Evolutionary conservation across 2,329 filamentous ascomycete species (phyloP).

Genomic region (Didymellaceae sp.): DNA sequence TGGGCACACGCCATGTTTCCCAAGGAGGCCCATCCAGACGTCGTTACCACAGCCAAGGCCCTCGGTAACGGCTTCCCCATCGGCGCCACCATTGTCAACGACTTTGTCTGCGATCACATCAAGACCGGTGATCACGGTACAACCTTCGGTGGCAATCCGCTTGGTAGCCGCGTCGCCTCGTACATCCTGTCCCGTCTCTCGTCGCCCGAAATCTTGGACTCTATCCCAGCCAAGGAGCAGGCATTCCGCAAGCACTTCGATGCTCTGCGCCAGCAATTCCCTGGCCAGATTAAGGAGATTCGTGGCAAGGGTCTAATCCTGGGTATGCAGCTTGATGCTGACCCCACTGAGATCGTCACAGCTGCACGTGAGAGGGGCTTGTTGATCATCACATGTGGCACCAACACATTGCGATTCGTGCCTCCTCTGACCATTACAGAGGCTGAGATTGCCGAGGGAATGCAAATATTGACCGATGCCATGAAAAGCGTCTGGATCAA

Average conservation of each 20-base stretch:
- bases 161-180: conserved; percentile 83
- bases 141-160: conserved; percentile 90
- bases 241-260: conserved; percentile 66
- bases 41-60: conserved; percentile 93
- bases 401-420: conserved; percentile 90
- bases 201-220: conserved; percentile 70
- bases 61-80: conserved; percentile 97
- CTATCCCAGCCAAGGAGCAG: conserved; percentile 71
- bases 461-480: conserved; percentile 75
- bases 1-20: conserved; percentile 86
- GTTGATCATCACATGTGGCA: conserved; percentile 89
- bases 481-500: conserved; percentile 62
- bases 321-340: conserved; percentile 79
- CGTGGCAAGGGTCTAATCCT: conserved; percentile 85
- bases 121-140: conserved; percentile 87
- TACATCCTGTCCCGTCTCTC: conserved; percentile 82
- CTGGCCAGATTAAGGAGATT: conserved; percentile 76
- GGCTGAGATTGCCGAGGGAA: conserved; percentile 78
- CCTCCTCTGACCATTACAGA: conserved; percentile 83
- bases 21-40: conserved; percentile 84
- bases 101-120: conserved; percentile 72
- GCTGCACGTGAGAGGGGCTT: conserved; percentile 87
- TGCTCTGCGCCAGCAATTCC: conserved; percentile 65
- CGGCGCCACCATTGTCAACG: conserved; percentile 76
- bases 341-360: conserved; percentile 77